A percentile compares a stretch with the other conserved stretches of the same genome.
Conservation (phyloP, 2,329 filamentous ascomycete species). For the Pyrenophora seminiperda region DNA sequence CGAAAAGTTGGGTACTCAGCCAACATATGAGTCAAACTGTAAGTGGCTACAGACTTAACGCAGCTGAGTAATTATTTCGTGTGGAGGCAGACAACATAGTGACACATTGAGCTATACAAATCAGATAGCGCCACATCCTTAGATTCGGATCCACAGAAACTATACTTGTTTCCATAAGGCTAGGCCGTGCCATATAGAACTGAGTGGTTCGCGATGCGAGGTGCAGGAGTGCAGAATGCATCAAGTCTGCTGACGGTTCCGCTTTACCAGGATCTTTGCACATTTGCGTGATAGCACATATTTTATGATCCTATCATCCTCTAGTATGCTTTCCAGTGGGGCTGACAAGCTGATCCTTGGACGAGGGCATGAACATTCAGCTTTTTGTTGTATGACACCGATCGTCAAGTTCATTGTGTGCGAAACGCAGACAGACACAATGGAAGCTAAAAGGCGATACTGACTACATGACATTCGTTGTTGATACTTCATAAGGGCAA, state of each 20-base stretch:
- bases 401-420: neutral
- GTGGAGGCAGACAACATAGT: neutral
- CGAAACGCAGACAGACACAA: neutral
- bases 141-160: neutral
- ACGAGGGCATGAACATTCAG: neutral
- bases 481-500: neutral
- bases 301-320: neutral
- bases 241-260: neutral
- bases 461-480: neutral
- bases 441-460: neutral
- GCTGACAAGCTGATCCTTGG: neutral
- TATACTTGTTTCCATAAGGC: constrained; percentile 1
- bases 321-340: neutral
- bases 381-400: neutral
- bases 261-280: neutral
- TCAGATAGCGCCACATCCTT: constrained; percentile 1
- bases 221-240: neutral
- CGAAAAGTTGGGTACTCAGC: neutral
- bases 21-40: neutral
- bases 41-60: neutral
- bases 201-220: neutral
- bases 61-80: neutral
- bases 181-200: neutral
- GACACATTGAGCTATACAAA: neutral
- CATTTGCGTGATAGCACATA: neutral